phyloP scores from a whole-genome alignment of 352 stramenopile species.

The Phytophthora crassamura region DNA sequence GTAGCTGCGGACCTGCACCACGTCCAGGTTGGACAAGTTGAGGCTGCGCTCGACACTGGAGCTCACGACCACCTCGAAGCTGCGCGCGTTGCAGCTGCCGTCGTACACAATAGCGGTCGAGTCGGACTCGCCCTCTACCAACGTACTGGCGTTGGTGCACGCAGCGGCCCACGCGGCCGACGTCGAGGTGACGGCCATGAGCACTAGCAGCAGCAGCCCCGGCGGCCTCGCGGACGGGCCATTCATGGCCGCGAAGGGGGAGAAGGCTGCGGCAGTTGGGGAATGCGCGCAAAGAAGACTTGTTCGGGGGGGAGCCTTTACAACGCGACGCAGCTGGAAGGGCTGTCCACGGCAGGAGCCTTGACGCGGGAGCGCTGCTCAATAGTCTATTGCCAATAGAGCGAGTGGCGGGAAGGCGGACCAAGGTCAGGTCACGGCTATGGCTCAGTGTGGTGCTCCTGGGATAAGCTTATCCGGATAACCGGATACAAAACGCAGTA shows the following conservation, averaged over 20 bases:
- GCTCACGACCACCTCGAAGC: slow-evolving; percentile 48
- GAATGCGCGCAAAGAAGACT: slow-evolving; percentile 14
- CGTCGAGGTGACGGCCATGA: slow-evolving; percentile 8
- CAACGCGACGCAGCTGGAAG: slow-evolving; percentile 27
- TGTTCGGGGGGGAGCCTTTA: slow-evolving; percentile 9
- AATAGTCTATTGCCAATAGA: no score
- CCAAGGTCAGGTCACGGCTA: no score
- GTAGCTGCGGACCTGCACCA: slow-evolving; percentile 54
- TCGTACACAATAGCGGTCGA: slow-evolving; percentile 67
- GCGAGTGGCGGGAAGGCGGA: slow-evolving; percentile 23
- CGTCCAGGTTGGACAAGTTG: slow-evolving; percentile 71
- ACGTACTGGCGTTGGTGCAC: slow-evolving; percentile 50
- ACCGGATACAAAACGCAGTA: no score
- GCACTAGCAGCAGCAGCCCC: slow-evolving; percentile 12
- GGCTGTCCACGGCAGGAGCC: slow-evolving; percentile 16
- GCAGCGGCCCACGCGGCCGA: slow-evolving; percentile 7
- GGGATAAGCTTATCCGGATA: not conserved
- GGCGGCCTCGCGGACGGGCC: slow-evolving; percentile 24
- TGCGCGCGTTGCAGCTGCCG: slow-evolving; percentile 44
- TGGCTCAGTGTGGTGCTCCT: no score
- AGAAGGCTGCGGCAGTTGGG: slow-evolving; percentile 23
- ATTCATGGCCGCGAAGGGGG: slow-evolving; percentile 27
- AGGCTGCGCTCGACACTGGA: slow-evolving; percentile 45
- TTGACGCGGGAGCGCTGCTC: slow-evolving; percentile 17
- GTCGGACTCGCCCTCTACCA: slow-evolving; percentile 44